Conservation (phyloP, 129 eudicot genomes). For the Apium graveolens region DNA sequence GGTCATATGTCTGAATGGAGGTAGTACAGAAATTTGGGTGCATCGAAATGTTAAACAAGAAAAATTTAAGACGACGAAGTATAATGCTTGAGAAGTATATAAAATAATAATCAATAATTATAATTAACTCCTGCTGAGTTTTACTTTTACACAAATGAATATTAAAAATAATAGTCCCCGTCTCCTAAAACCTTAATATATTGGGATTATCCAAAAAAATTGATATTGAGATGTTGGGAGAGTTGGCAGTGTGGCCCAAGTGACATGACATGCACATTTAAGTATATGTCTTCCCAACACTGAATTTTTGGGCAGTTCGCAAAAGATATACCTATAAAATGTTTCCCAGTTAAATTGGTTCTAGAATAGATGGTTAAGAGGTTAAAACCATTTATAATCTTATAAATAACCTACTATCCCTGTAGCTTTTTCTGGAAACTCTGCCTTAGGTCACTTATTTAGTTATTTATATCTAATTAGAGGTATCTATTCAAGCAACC, state of each 20-base stretch:
- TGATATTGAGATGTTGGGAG: not conserved
- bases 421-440: too few relatives aligned
- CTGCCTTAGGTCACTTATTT: too few relatives aligned
- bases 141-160: not conserved
- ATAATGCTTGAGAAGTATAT: not conserved
- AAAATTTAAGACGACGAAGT: not conserved
- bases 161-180: not conserved
- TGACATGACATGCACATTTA: not conserved
- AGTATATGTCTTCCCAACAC: not conserved
- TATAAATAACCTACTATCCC: not conserved
- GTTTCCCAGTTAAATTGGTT: not conserved
- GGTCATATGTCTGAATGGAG: not conserved
- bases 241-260: too few relatives aligned
- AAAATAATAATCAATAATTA: too few relatives aligned
- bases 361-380: not conserved
- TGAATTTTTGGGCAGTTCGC: not conserved
- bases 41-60: not conserved
- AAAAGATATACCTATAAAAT: not conserved
- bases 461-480: not conserved
- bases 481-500: not conserved
- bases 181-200: not conserved
- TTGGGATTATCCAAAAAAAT: not conserved
- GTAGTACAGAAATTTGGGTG: not conserved
- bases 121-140: not conserved
- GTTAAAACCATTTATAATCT: not conserved